Percentiles rank a stretch among this genome's conserved stretches.
Conservation (phyloP, 345 rosid species). For the Zanthoxylum bungeanum region DNA sequence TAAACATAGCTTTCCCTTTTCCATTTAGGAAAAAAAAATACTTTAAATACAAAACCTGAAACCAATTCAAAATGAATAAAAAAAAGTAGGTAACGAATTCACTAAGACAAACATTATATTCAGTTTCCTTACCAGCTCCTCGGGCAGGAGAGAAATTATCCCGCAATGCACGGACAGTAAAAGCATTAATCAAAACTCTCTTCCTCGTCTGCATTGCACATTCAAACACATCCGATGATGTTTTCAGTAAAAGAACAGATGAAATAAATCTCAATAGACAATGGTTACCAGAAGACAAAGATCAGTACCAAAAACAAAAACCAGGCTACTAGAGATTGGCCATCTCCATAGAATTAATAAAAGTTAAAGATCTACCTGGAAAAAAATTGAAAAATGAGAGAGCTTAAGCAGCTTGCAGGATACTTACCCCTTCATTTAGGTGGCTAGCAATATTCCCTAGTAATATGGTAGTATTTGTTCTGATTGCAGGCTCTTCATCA, state of each 20-base stretch:
- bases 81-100: background rate
- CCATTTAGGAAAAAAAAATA: no score
- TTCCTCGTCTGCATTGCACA: constrained; percentile 72
- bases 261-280: background rate
- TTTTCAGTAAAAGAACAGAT: constrained; percentile 11
- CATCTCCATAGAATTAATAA: constrained; percentile 5
- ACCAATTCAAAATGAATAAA: background rate
- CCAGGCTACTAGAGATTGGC: background rate
- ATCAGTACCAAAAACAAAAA: background rate
- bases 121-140: constrained; percentile 75
- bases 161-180: constrained; percentile 96
- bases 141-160: constrained; percentile 98
- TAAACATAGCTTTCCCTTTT: background rate
- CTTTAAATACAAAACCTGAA: background rate
- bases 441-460: constrained; percentile 92
- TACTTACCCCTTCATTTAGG: constrained; percentile 89
- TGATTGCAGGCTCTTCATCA: constrained; percentile 98
- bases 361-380: constrained; percentile 2
- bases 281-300: background rate
- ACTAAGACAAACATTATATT: background rate
- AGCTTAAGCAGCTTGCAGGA: constrained; percentile 4
- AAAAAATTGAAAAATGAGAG: background rate
- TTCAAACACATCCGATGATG: constrained; percentile 16
- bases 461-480: constrained; percentile 96
- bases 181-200: constrained; percentile 95